Base-by-base conservation (phyloP, 2,329 filamentous ascomycete genomes). In the Dactylellina sp. region DNA sequence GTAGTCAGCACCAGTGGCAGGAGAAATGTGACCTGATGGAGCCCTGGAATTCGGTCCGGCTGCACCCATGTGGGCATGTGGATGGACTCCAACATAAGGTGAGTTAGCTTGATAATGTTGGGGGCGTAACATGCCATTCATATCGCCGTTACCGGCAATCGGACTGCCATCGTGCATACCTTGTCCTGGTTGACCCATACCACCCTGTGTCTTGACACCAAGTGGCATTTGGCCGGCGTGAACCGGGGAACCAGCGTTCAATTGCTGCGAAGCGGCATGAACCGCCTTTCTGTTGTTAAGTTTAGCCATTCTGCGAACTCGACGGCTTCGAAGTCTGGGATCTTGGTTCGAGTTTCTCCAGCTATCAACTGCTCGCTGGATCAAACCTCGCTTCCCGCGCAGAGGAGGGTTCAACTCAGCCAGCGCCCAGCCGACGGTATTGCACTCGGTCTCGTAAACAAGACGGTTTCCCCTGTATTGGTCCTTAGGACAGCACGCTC, bases 261-360 rank as follows among this genome's bases (percentile, higher is more conserved):
- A 49, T 37, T 77, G 77, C 78, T 88, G 88, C 76, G 86, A 83
- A 77, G 86, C 84, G 76, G 84, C 82, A 78, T 86, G 86, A 77
- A 89, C 87, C 53, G 88, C 86, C 83, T 95, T 94, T 80, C 94
- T 89, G 79, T 88, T 93, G 83, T 89, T 95, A 83, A 97, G 92
- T 85, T 99, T 99, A 64, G 93, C 93, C 91, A 96, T 95, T 77
- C 95, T 89, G 77, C 95, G 89, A 66, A 99, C 95, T 78, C 95
- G 87, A 81, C 95, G 87, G 82, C 94, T 98, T 80, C 95, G 88
- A 80, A 98, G 84, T 77, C 93, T 87, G 55, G 92, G 92, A 79
- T 99, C 95, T 83, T 96, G 93, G 83, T 98, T 98, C 86, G 94
- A 98, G 84, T 99, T 99, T 76, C 95, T 88, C 95, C 95, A 98